Evolutionary conservation across 805 yeast species (phyloP).

Genomic region (Saturnispora gosingensis): DNA sequence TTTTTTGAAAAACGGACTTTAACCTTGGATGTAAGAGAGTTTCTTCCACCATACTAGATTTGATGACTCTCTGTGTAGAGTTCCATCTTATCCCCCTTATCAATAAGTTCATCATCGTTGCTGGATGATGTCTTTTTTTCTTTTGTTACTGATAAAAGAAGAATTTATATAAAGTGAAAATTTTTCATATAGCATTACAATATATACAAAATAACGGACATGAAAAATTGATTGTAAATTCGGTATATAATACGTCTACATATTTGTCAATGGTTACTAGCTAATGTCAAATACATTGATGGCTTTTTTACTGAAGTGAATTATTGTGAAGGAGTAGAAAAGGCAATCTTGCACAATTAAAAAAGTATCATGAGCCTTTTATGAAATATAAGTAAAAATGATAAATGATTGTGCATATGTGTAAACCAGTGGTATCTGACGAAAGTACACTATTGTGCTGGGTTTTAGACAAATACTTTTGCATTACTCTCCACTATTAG

Average conservation of each 20-base stretch:
- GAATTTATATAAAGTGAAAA: neutral
- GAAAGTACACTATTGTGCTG: too few species aligned
- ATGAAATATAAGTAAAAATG: neutral
- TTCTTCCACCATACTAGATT: slow-evolving; percentile 19
- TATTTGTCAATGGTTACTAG: too few species aligned
- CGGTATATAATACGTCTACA: too few species aligned
- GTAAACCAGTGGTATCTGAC: neutral
- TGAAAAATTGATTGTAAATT: neutral
- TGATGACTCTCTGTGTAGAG: slow-evolving; percentile 7
- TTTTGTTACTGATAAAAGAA: neutral
- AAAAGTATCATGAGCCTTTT: neutral
- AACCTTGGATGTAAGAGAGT: slow-evolving; percentile 20
- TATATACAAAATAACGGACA: too few species aligned
- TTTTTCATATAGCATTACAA: neutral
- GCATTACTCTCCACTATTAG: neutral
- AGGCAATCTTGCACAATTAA: too few species aligned
- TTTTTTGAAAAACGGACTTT: slow-evolving; percentile 25
- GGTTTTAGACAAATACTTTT: neutral
- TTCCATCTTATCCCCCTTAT: neutral
- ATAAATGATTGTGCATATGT: neutral
- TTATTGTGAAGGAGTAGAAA: too few species aligned
- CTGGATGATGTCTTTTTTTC: neutral
- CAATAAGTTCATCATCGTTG: neutral
- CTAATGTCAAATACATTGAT: too few species aligned
- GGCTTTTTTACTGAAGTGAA: too few species aligned